Evolutionary conservation across 2,329 filamentous ascomycete genomes (phyloP).

Genomic region (Trematosphaeria pertusa): DNA sequence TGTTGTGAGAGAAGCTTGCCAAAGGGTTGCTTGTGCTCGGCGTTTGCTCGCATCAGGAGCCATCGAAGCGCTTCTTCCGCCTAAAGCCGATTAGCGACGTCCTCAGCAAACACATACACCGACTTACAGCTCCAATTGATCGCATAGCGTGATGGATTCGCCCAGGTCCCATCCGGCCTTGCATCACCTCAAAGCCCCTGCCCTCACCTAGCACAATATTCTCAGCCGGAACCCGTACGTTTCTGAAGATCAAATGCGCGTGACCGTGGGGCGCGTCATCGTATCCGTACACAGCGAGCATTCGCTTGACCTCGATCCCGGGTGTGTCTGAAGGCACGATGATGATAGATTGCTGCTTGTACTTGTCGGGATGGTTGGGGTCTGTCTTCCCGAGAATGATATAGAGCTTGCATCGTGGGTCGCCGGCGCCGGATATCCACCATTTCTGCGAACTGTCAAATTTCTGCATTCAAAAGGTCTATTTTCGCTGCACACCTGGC

Average conservation of each 20-base stretch:
- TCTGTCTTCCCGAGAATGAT: conserved; percentile 95
- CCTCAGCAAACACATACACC: background rate
- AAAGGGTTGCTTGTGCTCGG: conserved; percentile 85
- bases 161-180: conserved; percentile 90
- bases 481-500: conserved; percentile 60
- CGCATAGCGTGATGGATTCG: conserved; percentile 98
- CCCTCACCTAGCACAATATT: conserved; percentile 90
- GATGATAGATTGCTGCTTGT: conserved; percentile 90
- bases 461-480: background rate
- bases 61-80: conserved; percentile 89
- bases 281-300: conserved; percentile 91
- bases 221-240: conserved; percentile 81
- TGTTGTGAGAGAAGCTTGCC: conserved; percentile 84
- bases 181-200: conserved; percentile 96
- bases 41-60: conserved; percentile 91
- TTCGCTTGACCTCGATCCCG: conserved; percentile 86
- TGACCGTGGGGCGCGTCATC: conserved; percentile 98
- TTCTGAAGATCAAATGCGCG: conserved; percentile 84
- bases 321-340: conserved; percentile 80
- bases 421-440: conserved; percentile 95
- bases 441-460: conserved; percentile 80
- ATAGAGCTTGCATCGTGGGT: conserved; percentile 87
- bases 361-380: conserved; percentile 72
- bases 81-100: too few species aligned
- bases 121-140: conserved; percentile 78